Conservation (phyloP, 2,329 filamentous ascomycete species). For the Alternaria sp. region DNA sequence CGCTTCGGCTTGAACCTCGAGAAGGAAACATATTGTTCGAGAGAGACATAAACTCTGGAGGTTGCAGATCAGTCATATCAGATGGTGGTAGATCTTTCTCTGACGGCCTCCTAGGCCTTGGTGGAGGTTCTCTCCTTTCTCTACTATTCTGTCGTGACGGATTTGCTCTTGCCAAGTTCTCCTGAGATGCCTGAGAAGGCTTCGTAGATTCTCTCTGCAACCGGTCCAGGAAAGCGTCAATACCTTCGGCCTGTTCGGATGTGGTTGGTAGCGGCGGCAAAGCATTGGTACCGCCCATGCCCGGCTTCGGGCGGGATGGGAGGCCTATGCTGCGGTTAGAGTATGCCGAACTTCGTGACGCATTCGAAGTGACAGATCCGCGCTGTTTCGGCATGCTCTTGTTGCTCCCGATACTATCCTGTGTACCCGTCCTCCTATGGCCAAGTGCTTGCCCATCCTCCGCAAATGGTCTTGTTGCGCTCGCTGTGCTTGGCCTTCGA, state of each 20-base stretch:
- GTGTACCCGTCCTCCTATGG: conserved; percentile 49
- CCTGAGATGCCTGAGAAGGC: conserved; percentile 24
- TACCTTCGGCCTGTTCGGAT: conserved; percentile 42
- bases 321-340: conserved; percentile 40
- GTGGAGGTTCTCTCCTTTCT: conserved; percentile 30
- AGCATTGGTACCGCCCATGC: conserved; percentile 23
- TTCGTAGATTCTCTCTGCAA: conserved; percentile 46
- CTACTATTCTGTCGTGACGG: conserved; percentile 35
- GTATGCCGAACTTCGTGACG: conserved; percentile 43
- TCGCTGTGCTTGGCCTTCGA: conserved; percentile 43
- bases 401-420: conserved; percentile 42
- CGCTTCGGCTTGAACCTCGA: conserved; percentile 35
- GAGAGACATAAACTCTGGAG: conserved; percentile 27
- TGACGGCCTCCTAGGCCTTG: conserved; percentile 37
- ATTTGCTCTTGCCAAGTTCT: conserved; percentile 27
- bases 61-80: conserved; percentile 32
- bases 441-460: conserved; percentile 39
- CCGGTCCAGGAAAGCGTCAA: conserved; percentile 50
- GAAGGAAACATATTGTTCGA: conserved; percentile 34
- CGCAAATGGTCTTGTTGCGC: conserved; percentile 43
- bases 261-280: conserved; percentile 35
- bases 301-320: conserved; percentile 34
- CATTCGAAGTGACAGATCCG: conserved; percentile 41
- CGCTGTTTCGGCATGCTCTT: conserved; percentile 39
- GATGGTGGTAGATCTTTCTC: conserved; percentile 35